Evolutionary conservation across 2,329 filamentous ascomycete species (phyloP).

Genomic region (Xylariaceae sp.): DNA sequence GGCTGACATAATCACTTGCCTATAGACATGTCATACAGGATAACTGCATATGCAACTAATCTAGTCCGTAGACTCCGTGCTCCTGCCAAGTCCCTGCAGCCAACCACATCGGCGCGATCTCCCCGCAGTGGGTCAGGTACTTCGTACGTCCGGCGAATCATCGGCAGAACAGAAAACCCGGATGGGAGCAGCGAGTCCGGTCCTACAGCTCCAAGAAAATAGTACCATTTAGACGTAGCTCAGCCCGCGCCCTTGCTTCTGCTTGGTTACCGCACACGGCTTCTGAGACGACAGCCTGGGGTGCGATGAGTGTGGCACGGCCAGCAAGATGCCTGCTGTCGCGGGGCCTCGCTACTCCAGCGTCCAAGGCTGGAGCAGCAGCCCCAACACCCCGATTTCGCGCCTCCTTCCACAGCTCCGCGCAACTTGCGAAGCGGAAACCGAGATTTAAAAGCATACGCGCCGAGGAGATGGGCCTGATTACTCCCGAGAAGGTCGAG

Average conservation of each 20-base stretch:
- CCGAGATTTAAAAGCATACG: conserved; percentile 51
- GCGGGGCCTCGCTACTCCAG: conserved; percentile 42
- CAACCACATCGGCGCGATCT: background rate
- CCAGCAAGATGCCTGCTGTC: conserved; percentile 52
- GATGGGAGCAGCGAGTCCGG: background rate
- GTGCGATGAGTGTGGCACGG: conserved; percentile 53
- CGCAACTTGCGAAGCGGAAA: conserved; percentile 43
- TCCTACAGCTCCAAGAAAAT: conserved; percentile 23
- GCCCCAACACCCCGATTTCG: conserved; percentile 35
- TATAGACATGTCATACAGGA: no score
- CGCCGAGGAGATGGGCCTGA: conserved; percentile 49
- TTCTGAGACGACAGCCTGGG: conserved; percentile 18
- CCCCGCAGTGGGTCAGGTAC: background rate
- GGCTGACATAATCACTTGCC: no score
- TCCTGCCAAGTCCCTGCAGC: no score
- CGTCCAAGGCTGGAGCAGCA: conserved; percentile 15
- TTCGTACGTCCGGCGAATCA: background rate
- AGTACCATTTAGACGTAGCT: conserved; percentile 22
- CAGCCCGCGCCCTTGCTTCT: conserved; percentile 10
- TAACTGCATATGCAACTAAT: no score
- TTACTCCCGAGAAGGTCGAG: conserved; percentile 41
- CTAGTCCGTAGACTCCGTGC: no score
- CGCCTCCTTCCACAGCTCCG: conserved; percentile 49
- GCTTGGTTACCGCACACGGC: conserved; percentile 25
- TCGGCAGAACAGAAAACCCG: conserved; percentile 22